Conservation (phyloP, 306 rosid species). For the peach (Prunus persica) region DNA sequence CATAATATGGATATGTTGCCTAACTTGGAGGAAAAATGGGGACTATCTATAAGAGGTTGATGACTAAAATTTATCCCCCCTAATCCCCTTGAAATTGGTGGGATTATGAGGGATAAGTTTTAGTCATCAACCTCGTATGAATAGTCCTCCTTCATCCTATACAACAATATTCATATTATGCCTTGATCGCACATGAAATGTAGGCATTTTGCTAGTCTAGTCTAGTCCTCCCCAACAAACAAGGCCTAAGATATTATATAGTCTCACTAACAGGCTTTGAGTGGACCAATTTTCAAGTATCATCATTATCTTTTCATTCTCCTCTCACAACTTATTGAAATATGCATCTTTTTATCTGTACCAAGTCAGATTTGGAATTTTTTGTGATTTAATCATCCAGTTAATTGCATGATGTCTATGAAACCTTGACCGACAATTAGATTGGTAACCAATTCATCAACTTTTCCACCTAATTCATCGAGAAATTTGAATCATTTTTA, state of each 20-base stretch:
- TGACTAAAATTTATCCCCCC: no score
- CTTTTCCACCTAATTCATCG: neutral
- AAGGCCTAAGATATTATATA: neutral
- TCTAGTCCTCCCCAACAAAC: no score
- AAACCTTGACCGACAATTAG: neutral
- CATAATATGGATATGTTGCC: no score
- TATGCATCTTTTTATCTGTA: neutral
- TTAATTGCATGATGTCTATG: neutral
- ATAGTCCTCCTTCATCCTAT: no score
- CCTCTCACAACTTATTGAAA: neutral
- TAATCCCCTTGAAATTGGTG: no score
- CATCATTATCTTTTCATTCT: neutral
- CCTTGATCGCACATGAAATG: no score
- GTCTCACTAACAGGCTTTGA: neutral
- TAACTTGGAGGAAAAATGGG: no score
- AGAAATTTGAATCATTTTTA: neutral
- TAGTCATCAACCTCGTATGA: no score
- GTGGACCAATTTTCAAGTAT: neutral
- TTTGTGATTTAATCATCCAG: neutral
- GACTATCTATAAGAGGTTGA: no score
- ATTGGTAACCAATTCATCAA: neutral
- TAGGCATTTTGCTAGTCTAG: no score
- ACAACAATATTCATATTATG: no score
- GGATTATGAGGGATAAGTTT: no score
- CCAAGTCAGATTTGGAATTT: neutral